Evolutionary conservation across 2,329 filamentous ascomycete species (phyloP).

Genomic region (Whalleya microplaca): DNA sequence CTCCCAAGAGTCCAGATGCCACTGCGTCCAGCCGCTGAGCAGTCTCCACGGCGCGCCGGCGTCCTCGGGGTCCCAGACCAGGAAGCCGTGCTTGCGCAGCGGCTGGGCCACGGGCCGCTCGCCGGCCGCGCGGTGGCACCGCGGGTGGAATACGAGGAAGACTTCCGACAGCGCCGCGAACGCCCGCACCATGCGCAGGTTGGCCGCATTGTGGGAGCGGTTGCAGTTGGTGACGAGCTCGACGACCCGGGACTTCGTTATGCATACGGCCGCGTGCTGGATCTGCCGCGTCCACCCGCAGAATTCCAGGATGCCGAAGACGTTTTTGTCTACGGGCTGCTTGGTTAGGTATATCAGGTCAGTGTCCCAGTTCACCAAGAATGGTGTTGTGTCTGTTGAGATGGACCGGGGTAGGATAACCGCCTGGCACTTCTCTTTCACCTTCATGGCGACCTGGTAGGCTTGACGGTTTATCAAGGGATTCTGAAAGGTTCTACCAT

Average conservation of each 20-base stretch:
- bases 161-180: background rate
- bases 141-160: background rate
- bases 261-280: background rate
- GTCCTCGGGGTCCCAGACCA: background rate
- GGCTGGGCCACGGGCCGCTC: no score
- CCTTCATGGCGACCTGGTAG: background rate
- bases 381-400: background rate
- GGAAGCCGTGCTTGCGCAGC: background rate
- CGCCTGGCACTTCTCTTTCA: background rate
- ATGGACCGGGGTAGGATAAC: background rate
- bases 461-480: background rate
- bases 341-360: background rate
- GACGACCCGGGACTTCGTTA: background rate
- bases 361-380: background rate
- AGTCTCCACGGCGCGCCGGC: no score
- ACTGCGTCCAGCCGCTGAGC: no score
- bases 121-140: no score
- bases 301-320: background rate
- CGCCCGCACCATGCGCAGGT: no score
- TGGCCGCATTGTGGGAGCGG: no score
- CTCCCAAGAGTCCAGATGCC: no score
- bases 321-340: background rate
- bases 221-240: background rate
- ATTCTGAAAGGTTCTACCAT: no score
- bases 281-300: background rate